Base-by-base conservation (phyloP, 805 yeast species). In the Schwanniomyces sp. region DNA sequence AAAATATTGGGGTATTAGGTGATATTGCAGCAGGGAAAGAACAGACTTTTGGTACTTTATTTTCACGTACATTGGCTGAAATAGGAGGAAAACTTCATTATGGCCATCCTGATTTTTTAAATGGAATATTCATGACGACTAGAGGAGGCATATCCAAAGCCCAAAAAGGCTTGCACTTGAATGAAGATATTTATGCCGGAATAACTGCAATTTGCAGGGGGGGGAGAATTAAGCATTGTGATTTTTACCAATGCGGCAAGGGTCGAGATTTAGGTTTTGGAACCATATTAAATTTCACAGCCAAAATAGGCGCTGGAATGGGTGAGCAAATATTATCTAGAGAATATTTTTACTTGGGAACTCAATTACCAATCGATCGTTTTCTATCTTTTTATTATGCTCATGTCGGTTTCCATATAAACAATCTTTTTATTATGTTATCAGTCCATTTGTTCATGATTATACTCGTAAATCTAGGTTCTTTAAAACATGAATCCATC, bases 301-400 rank as follows among this genome's bases (percentile, higher is more conserved):
- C 96, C 2, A 92, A 92, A 69, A 91, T 92, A 62, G 98, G 98
- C 2, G 94, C 96, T 38, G 98, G 98, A 43, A 92, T 92, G 98
- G 98, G 98, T 7, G 98, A 92, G 63, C 98, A 92, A 65, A 79
- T 91, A 65, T 69, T 92, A 29, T 89, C 96, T 5, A 78, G 98
- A 59, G 98, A 92, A 60, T 90, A 91, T 67, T 92, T 85, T 64
- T 90, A 88, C 66, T 66, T 92, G 50, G 97, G 98, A 1, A 89
- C 96, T 2, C 89, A 84, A 56, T 72, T 92, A 46, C 96, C 97
- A 2, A 75, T 91, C 39, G 97, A 92, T 63, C 70, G 97, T 42
- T 91, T 92, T 69, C 68, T 92, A 44, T 89, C 97, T 0, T 92
- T 92, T 67, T 92, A 88, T 66, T 92, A 92, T 69, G 98, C 98